Conservation (phyloP, 768 basidiomycete genomes). For the Russula dissimulans region DNA sequence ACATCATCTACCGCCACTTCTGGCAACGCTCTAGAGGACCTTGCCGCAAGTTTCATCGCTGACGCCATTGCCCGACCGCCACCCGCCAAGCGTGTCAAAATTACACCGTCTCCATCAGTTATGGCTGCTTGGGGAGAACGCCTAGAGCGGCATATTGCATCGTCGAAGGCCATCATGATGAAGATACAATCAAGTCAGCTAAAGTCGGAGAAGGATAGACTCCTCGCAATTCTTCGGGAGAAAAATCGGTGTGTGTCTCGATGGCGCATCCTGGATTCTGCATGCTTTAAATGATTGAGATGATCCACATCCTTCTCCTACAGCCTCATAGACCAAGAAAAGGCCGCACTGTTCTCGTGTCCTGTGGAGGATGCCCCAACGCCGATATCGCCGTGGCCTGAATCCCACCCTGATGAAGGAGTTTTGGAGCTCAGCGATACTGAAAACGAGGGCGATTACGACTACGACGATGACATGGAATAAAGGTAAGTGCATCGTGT, state of each 20-base stretch:
- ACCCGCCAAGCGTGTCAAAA: conserved; percentile 14
- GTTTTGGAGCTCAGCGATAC: conserved; percentile 41
- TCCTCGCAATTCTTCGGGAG: conserved; percentile 38
- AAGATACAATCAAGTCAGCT: conserved; percentile 33
- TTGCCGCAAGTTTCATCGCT: conserved; percentile 8
- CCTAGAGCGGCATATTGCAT: conserved; percentile 41
- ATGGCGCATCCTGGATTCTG: not conserved
- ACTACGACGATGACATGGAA: conserved; percentile 1
- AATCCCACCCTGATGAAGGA: conserved; percentile 30
- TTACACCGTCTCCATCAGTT: conserved; percentile 15
- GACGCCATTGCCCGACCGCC: conserved; percentile 14
- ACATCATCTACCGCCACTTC: conserved; percentile 8
- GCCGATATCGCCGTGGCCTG: conserved; percentile 32
- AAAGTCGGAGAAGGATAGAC: conserved; percentile 40
- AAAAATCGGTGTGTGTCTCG: conserved; percentile 40
- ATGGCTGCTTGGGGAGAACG: conserved; percentile 37
- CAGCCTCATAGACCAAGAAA: conserved; percentile 32
- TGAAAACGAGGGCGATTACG: conserved; percentile 30
- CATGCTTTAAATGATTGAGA: conserved; percentile 4
- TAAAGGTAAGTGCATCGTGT: conserved; percentile 11
- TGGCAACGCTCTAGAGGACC: not conserved
- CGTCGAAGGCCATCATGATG: conserved; percentile 42
- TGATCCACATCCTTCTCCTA: conserved; percentile 2
- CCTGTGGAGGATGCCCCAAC: not conserved
- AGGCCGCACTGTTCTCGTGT: conserved; percentile 1